phyloP scores from a whole-genome alignment of 495 filamentous ascomycete species.

The Wilcoxina mikolae region DNA sequence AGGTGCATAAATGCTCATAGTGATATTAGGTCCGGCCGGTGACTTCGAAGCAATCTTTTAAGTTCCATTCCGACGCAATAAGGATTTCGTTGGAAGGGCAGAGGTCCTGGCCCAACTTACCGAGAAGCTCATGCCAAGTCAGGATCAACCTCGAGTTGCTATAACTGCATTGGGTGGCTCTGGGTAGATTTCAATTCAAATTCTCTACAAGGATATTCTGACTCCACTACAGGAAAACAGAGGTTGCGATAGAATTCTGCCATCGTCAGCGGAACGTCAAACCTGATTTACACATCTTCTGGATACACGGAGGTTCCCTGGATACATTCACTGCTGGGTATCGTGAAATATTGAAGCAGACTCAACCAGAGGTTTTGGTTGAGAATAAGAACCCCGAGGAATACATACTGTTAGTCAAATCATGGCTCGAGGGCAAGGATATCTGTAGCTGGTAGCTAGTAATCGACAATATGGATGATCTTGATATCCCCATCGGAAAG shows the following conservation, averaged over 20 bases:
- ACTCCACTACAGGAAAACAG: neutral
- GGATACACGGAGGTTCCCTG: neutral
- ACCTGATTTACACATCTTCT: neutral
- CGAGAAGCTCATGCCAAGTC: neutral
- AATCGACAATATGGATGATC: constrained; percentile 34
- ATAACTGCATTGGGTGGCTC: neutral
- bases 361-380: neutral
- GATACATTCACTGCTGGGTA: neutral
- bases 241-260: neutral
- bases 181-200: neutral
- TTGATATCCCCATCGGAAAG: constrained; percentile 13
- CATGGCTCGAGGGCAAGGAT: neutral
- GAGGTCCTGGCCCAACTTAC: neutral
- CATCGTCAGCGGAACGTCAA: neutral
- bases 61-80: neutral
- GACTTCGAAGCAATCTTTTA: neutral
- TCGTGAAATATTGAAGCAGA: neutral
- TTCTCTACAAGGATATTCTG: neutral
- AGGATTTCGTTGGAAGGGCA: neutral
- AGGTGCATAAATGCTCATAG: too few relatives aligned
- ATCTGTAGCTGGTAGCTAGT: constrained; percentile 32
- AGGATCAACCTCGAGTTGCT: neutral
- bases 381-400: neutral
- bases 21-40: neutral
- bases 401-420: neutral